Percentiles rank a stretch among this genome's conserved stretches.
Conservation (phyloP, 495 filamentous ascomycete species). For the Hypoxylon fragiforme region DNA sequence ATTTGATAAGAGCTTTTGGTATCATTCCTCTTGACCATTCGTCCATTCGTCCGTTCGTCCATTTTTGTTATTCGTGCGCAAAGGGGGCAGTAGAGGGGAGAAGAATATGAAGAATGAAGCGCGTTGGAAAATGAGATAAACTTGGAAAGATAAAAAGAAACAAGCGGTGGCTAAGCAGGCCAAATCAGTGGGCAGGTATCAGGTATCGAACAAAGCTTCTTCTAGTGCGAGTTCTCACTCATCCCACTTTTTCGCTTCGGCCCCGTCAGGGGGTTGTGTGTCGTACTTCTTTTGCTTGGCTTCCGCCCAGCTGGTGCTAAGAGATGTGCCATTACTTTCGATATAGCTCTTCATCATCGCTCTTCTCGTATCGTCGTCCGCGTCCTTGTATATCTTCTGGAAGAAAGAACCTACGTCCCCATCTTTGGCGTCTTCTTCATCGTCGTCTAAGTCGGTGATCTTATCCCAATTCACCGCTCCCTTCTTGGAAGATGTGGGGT, state of each 20-base stretch:
- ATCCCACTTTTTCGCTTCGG: constrained; percentile 71
- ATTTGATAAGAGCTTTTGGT: constrained; percentile 2
- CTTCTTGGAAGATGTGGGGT: constrained; percentile 84
- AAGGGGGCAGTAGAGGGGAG: too few species aligned
- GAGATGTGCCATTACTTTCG: constrained; percentile 88
- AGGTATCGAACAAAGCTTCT: too few species aligned
- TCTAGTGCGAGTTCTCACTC: too few species aligned
- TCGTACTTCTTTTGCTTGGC: constrained; percentile 74
- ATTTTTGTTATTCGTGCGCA: constrained; percentile 4
- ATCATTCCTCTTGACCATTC: constrained; percentile 14
- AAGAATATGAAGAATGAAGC: too few species aligned
- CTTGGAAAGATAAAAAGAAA: constrained; percentile 6
- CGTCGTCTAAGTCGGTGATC: constrained; percentile 53
- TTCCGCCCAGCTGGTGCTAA: constrained; percentile 93
- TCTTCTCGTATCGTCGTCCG: constrained; percentile 76
- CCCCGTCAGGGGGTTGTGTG: constrained; percentile 74
- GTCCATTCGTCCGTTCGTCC: neutral
- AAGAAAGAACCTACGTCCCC: constrained; percentile 83
- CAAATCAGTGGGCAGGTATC: too few species aligned
- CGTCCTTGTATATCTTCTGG: constrained; percentile 82
- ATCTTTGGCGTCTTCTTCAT: constrained; percentile 63
- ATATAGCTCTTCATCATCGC: constrained; percentile 98
- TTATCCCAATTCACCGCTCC: constrained; percentile 96
- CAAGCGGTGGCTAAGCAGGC: too few species aligned
- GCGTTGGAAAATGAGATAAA: neutral